These are phyloP conservation scores for Globisporangium abappressorium DNA, from an alignment of 352 stramenopile species.

Conservation along the genomic window DNA sequence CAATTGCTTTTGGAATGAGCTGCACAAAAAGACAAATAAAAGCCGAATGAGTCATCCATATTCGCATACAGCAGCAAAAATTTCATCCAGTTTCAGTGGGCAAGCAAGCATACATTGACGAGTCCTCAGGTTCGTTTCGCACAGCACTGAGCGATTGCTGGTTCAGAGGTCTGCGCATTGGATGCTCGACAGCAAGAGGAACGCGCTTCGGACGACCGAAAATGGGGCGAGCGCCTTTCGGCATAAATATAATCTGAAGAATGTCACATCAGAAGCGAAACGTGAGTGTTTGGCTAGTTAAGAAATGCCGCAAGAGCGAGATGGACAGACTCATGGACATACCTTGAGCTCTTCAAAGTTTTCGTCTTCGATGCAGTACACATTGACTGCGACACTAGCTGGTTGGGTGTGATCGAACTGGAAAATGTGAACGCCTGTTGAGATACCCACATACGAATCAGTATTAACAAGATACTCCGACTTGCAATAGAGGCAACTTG, in stretches of 20 bases:
- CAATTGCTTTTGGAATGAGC: constrained; percentile 75
- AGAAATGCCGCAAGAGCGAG: neutral
- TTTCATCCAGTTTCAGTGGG: neutral
- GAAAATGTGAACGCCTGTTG: constrained; percentile 77
- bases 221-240: constrained; percentile 61
- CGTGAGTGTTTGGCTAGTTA: neutral
- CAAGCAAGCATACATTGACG: constrained; percentile 44
- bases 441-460: constrained; percentile 1
- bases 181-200: constrained; percentile 38
- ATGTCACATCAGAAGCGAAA: neutral
- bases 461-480: neutral
- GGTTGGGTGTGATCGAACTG: constrained; percentile 75
- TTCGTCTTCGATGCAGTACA: constrained; percentile 80
- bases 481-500: neutral
- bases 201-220: constrained; percentile 50
- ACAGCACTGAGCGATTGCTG: constrained; percentile 36
- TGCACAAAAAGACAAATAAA: constrained; percentile 13
- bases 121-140: constrained; percentile 45
- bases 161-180: constrained; percentile 38
- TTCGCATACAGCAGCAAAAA: neutral
- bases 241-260: constrained; percentile 77
- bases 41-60: neutral
- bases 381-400: constrained; percentile 70
- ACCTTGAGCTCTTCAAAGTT: constrained; percentile 84
- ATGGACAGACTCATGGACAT: neutral